Evolutionary conservation across 169 alveolate species (phyloP).

Genomic region (Besnoitia besnoiti): DNA sequence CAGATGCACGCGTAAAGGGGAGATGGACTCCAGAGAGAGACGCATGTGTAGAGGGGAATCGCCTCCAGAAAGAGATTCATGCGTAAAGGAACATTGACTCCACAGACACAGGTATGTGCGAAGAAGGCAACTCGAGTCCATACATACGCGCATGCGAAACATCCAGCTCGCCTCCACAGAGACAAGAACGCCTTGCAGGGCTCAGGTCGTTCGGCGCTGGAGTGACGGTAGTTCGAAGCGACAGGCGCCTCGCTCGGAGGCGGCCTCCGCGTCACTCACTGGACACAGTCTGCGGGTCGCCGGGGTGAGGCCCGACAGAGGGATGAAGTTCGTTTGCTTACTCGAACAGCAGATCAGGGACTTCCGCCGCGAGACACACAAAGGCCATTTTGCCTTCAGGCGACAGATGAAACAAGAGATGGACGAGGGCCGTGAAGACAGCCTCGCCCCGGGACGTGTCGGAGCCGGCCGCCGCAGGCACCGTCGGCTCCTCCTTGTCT

Average conservation of each 20-base stretch:
- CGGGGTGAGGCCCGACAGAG: too few species aligned
- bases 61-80: background rate
- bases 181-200: too few species aligned
- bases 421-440: conserved; percentile 29
- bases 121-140: background rate
- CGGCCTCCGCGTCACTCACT: too few species aligned
- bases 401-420: conserved; percentile 39
- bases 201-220: too few species aligned
- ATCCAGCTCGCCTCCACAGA: too few species aligned
- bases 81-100: background rate
- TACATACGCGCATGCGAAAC: too few species aligned
- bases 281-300: too few species aligned
- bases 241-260: too few species aligned
- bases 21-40: background rate
- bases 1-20: background rate
- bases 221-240: too few species aligned
- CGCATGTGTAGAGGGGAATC: background rate
- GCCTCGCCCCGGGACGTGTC: conserved; percentile 29
- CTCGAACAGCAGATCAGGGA: conserved; percentile 40
- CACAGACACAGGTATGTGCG: background rate
- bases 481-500: background rate
- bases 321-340: too few species aligned
- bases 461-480: background rate
- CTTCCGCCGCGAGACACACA: conserved; percentile 23
- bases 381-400: conserved; percentile 35